Conservation (phyloP, 2,329 filamentous ascomycete genomes). For the Amphichorda felina region DNA sequence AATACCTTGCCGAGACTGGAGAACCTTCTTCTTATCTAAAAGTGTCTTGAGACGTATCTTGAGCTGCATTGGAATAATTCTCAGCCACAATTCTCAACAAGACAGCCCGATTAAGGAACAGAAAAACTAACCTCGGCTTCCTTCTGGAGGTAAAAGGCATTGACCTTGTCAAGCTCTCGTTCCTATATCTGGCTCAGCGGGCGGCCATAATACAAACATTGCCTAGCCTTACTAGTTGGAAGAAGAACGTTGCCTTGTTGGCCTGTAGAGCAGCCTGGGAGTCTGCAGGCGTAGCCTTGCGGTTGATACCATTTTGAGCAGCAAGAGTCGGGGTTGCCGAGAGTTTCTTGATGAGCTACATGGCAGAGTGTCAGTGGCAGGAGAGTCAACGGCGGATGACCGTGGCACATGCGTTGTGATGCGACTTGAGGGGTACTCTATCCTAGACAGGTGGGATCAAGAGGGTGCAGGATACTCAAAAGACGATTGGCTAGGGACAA, state of each 20-base stretch:
- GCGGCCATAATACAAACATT: neutral
- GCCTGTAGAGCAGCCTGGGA: conserved; percentile 86
- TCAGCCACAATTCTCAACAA: neutral
- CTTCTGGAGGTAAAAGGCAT: conserved; percentile 94
- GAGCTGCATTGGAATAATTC: conserved; percentile 43
- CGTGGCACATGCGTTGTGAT: neutral
- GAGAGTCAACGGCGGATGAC: neutral
- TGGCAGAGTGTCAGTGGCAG: conserved; percentile 15
- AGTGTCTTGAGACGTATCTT: conserved; percentile 87
- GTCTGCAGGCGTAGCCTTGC: conserved; percentile 42
- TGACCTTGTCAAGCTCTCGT: conserved; percentile 96
- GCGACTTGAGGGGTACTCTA: no score
- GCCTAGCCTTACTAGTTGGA: conserved; percentile 64
- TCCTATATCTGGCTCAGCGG: conserved; percentile 52
- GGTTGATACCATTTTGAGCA: conserved; percentile 55
- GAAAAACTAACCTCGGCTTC: conserved; percentile 70
- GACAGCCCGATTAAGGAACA: neutral
- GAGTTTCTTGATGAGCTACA: conserved; percentile 93
- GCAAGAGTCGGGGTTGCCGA: conserved; percentile 79
- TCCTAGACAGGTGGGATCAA: neutral
- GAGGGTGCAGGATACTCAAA: neutral
- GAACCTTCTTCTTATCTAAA: conserved; percentile 85
- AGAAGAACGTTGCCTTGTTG: conserved; percentile 98
- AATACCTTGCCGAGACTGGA: conserved; percentile 69
- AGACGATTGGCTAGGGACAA: neutral